Evolutionary conservation across 305 asterid genomes (phyloP).

Genomic region (Fraxinus velutina): DNA sequence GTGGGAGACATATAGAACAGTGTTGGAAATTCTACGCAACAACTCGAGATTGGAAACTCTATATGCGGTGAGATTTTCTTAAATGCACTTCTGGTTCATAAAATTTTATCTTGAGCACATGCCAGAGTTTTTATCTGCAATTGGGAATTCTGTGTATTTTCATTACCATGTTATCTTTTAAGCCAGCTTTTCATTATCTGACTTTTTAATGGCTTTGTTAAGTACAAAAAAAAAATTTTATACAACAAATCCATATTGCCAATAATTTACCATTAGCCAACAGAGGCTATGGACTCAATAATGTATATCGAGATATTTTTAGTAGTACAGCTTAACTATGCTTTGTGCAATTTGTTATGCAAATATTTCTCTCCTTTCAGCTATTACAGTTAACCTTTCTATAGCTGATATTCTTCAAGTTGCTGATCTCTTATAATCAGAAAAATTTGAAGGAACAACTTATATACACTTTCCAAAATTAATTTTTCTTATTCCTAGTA

Average conservation of each 20-base stretch:
- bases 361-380: not conserved
- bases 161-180: not conserved
- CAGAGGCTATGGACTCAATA: not conserved
- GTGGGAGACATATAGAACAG: constrained; percentile 98
- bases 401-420: not conserved
- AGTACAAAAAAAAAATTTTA: not conserved
- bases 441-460: not conserved
- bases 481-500: not conserved
- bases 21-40: constrained; percentile 80
- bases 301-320: not conserved
- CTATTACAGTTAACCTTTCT: not conserved
- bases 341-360: not conserved
- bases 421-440: not conserved
- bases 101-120: not conserved
- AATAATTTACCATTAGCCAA: not conserved
- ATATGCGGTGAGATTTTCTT: constrained; percentile 62
- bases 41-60: constrained; percentile 86
- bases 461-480: not conserved
- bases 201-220: not conserved
- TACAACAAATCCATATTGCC: not conserved
- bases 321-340: not conserved
- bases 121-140: not conserved
- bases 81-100: not conserved
- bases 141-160: not conserved
- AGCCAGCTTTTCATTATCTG: not conserved